Conservation (phyloP, 1,139 yeast species). For the Lodderomyces metapsilosis region DNA sequence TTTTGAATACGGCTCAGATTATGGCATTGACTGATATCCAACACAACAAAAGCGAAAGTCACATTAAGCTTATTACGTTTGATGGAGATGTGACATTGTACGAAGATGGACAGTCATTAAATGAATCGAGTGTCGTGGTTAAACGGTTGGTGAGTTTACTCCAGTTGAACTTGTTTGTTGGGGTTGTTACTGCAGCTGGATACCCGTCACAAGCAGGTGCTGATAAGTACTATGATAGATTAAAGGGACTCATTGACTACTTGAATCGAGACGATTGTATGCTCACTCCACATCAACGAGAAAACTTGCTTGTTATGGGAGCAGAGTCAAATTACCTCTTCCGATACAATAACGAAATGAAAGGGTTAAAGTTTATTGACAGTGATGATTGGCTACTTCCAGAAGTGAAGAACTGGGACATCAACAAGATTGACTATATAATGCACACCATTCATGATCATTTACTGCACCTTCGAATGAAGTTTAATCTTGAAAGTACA, state of each 20-base stretch:
- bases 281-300: slow-evolving; percentile 55
- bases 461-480: slow-evolving; percentile 51
- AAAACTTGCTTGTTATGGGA: slow-evolving; percentile 82
- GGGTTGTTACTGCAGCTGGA: slow-evolving; percentile 97
- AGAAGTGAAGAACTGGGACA: slow-evolving; percentile 67
- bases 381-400: slow-evolving; percentile 75
- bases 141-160: slow-evolving; percentile 57
- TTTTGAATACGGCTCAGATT: slow-evolving; percentile 83
- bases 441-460: slow-evolving; percentile 69
- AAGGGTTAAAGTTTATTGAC: slow-evolving; percentile 59
- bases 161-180: slow-evolving; percentile 63
- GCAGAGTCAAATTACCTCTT: slow-evolving; percentile 92
- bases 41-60: slow-evolving; percentile 19
- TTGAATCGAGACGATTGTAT: slow-evolving; percentile 38
- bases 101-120: slow-evolving; percentile 81
- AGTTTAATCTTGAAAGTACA: slow-evolving; percentile 60
- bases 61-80: slow-evolving; percentile 74
- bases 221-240: slow-evolving; percentile 63
- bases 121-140: slow-evolving; percentile 59
- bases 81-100: slow-evolving; percentile 97
- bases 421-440: slow-evolving; percentile 55
- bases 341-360: slow-evolving; percentile 49
- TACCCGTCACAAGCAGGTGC: slow-evolving; percentile 76
- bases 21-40: slow-evolving; percentile 49
- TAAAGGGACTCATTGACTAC: slow-evolving; percentile 72